Conservation (phyloP, 345 rosid genomes). For the Cochlearia excelsa region DNA sequence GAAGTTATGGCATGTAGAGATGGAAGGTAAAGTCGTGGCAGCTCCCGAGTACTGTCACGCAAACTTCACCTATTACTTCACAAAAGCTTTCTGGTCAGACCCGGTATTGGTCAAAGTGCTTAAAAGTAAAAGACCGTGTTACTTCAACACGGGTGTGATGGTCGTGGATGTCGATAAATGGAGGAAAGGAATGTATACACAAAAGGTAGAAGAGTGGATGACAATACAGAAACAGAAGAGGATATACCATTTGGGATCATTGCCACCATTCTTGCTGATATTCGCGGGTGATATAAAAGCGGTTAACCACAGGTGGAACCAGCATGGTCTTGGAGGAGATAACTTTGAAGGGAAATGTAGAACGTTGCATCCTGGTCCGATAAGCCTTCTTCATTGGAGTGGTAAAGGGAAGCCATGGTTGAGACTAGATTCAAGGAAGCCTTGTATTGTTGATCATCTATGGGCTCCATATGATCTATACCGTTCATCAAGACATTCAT, state of each 20-base stretch:
- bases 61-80: slow-evolving; percentile 54
- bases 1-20: slow-evolving; percentile 51
- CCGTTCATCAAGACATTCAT: slow-evolving; percentile 49
- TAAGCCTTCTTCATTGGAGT: slow-evolving; percentile 70
- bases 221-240: slow-evolving; percentile 49
- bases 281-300: slow-evolving; percentile 62
- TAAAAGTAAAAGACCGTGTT: slow-evolving; percentile 53
- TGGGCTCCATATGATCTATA: slow-evolving; percentile 75
- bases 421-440: slow-evolving; percentile 56
- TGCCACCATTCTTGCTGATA: slow-evolving; percentile 62
- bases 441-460: slow-evolving; percentile 56
- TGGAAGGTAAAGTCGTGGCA: slow-evolving; percentile 54
- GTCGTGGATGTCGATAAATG: slow-evolving; percentile 58
- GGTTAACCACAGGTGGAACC: slow-evolving; percentile 67
- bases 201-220: slow-evolving; percentile 62
- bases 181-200: slow-evolving; percentile 50
- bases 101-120: slow-evolving; percentile 39
- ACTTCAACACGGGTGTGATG: slow-evolving; percentile 73
- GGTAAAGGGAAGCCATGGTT: slow-evolving; percentile 73
- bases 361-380: slow-evolving; percentile 64
- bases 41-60: slow-evolving; percentile 74
- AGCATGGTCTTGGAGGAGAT: slow-evolving; percentile 70
- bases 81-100: slow-evolving; percentile 52
- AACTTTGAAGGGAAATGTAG: slow-evolving; percentile 60
- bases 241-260: slow-evolving; percentile 61